Percentiles rank a stretch among this genome's conserved stretches.
These are phyloP conservation scores for Ceratocystis cacaofunesta DNA, from an alignment of 2,329 filamentous ascomycete genomes.

Conservation along the genomic window DNA sequence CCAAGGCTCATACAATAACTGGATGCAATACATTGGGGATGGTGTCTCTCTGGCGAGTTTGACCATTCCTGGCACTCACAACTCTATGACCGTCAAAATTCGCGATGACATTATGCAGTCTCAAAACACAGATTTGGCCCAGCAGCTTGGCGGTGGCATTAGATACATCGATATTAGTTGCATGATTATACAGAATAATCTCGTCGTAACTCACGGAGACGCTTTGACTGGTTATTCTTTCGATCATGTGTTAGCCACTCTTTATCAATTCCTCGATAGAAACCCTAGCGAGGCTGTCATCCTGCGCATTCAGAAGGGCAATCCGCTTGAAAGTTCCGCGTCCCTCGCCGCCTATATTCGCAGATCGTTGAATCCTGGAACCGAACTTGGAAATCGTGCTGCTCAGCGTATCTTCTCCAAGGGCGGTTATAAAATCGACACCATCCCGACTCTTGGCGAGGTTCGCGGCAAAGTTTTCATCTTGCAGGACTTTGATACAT, in stretches of 20 bases:
- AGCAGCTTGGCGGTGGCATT: background rate
- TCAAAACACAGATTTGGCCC: background rate
- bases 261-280: background rate
- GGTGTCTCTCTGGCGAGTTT: background rate
- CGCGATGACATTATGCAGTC: fast-evolving
- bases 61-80: background rate
- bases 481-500: no score
- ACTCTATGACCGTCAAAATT: background rate
- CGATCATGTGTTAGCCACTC: background rate
- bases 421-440: no score
- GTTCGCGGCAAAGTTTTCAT: no score
- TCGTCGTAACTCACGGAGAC: background rate
- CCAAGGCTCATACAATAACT: background rate
- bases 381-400: background rate
- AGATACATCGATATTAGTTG: background rate
- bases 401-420: background rate
- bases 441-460: no score
- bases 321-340: fast-evolving
- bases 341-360: fast-evolving
- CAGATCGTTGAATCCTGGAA: background rate
- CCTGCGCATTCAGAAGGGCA: background rate
- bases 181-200: fast-evolving
- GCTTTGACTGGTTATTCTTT: background rate
- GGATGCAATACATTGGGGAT: background rate
- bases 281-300: background rate